These are phyloP conservation scores for Dactylorhiza incarnata DNA, from an alignment of 106 monocot species.

Conservation along the genomic window DNA sequence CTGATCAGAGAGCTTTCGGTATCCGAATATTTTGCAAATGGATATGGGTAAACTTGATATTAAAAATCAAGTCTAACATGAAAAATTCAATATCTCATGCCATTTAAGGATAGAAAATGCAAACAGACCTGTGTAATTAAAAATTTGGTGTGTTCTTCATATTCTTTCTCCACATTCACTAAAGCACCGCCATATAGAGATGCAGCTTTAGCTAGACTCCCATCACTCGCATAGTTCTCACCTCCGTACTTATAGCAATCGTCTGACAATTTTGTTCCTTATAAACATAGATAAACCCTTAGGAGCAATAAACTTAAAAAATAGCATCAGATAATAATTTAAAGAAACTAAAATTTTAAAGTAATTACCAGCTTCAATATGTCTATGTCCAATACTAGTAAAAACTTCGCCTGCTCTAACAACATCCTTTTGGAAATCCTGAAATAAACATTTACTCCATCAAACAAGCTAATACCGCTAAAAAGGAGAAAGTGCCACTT, in stretches of 20 bases:
- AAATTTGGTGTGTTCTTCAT: slow-evolving; percentile 62
- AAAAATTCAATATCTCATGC: not conserved
- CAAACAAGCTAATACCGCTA: not conserved
- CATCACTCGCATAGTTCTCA: slow-evolving; percentile 57
- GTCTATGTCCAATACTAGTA: slow-evolving; percentile 39
- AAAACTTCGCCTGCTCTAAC: slow-evolving; percentile 64
- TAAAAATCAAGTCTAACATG: not conserved
- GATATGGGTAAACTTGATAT: slow-evolving; percentile 1
- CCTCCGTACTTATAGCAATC: slow-evolving; percentile 88
- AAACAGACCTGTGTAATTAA: slow-evolving; percentile 67
- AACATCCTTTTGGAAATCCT: slow-evolving; percentile 98
- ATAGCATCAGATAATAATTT: not conserved
- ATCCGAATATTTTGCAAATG: not conserved
- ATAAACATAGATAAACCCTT: not conserved
- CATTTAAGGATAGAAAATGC: not conserved
- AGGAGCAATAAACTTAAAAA: not conserved
- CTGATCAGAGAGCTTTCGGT: not conserved
- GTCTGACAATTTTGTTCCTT: slow-evolving; percentile 86
- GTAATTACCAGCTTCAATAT: slow-evolving; percentile 66
- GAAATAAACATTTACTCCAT: slow-evolving; percentile 9
- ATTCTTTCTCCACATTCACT: slow-evolving; percentile 76
- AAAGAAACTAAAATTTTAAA: not conserved
- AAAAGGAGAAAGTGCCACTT: not conserved
- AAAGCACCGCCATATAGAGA: slow-evolving; percentile 81
- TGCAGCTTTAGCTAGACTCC: slow-evolving; percentile 68